Evolutionary conservation across 2,329 filamentous ascomycete genomes (phyloP).

Genomic region (Aspergillus amoenus): DNA sequence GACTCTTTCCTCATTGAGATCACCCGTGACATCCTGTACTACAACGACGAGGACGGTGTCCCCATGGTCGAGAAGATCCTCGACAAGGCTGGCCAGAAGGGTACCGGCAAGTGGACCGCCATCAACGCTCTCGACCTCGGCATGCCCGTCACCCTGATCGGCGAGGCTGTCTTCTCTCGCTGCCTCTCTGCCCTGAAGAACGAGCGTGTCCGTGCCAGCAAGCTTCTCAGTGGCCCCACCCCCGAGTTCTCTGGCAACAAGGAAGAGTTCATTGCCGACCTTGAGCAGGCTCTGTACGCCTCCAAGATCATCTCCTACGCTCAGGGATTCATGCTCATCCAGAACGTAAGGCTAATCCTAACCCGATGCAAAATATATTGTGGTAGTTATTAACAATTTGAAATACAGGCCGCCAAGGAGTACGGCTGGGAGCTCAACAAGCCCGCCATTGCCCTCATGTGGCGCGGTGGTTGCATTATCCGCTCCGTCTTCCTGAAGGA

Average conservation of each 20-base stretch:
- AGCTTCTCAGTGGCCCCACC: constrained; percentile 73
- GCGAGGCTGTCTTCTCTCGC: constrained; percentile 92
- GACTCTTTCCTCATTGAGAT: constrained; percentile 99
- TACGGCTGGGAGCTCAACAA: constrained; percentile 99
- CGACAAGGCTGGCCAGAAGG: constrained; percentile 98
- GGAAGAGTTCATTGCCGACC: constrained; percentile 90
- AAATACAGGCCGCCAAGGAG: constrained; percentile 78
- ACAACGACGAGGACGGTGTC: constrained; percentile 88
- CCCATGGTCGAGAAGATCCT: constrained; percentile 98
- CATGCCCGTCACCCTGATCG: constrained; percentile 97
- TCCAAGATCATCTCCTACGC: constrained; percentile 99
- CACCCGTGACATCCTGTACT: constrained; percentile 97
- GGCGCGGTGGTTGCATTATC: constrained; percentile 99
- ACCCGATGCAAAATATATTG: background rate
- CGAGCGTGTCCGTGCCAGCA: constrained; percentile 81
- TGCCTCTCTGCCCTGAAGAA: constrained; percentile 93
- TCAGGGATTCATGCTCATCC: constrained; percentile 99
- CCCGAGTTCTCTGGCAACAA: constrained; percentile 86
- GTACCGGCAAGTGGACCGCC: constrained; percentile 99
- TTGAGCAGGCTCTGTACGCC: constrained; percentile 97
- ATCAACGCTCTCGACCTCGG: constrained; percentile 98
- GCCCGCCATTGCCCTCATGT: constrained; percentile 99
- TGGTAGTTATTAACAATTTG: constrained; percentile 4
- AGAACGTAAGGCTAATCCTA: constrained; percentile 66
- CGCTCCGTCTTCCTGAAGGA: constrained; percentile 99